A percentile compares a stretch with the other conserved stretches of the same genome.
Conservation (phyloP, 352 stramenopile genomes). For the Globisporangium splendens region DNA sequence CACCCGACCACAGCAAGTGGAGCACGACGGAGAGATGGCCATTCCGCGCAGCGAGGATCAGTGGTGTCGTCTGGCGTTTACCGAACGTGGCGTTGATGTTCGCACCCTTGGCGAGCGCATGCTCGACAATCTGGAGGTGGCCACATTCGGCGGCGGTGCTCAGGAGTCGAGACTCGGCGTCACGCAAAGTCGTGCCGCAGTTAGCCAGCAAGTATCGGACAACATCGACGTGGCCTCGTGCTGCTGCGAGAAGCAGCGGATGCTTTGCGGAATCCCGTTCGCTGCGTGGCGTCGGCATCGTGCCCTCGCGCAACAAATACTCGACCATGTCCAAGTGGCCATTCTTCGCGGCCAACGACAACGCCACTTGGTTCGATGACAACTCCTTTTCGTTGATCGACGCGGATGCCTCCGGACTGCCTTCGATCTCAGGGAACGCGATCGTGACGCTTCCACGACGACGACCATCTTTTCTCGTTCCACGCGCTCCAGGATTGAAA, state of each 20-base stretch:
- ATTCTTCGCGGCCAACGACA: constrained; percentile 48
- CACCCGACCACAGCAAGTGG: constrained; percentile 43
- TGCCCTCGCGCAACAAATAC: constrained; percentile 25
- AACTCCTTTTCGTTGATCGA: constrained; percentile 22
- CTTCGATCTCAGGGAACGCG: not conserved
- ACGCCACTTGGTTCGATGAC: constrained; percentile 28
- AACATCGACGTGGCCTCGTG: constrained; percentile 41
- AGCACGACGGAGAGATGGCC: constrained; percentile 45
- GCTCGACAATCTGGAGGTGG: constrained; percentile 50
- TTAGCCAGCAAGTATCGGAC: constrained; percentile 37
- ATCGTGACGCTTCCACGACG: constrained; percentile 11
- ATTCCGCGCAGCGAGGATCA: constrained; percentile 47
- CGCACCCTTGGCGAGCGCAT: constrained; percentile 36
- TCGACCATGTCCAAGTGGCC: constrained; percentile 53
- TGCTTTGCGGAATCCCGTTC: constrained; percentile 21
- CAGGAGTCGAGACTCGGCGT: constrained; percentile 37
- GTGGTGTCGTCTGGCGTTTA: constrained; percentile 30
- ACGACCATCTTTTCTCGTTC: constrained; percentile 14
- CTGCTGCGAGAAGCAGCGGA: constrained; percentile 40
- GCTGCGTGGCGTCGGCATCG: constrained; percentile 2
- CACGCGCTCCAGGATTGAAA: constrained; percentile 27
- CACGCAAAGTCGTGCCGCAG: constrained; percentile 28
- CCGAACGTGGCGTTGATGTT: constrained; percentile 30
- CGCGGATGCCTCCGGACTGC: not conserved
- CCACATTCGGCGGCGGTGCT: constrained; percentile 43